Percentiles rank a stretch among this genome's conserved stretches.
These are phyloP conservation scores for Pleurostoma richardsiae DNA, from an alignment of 2,329 filamentous ascomycete species.

Conservation along the genomic window DNA sequence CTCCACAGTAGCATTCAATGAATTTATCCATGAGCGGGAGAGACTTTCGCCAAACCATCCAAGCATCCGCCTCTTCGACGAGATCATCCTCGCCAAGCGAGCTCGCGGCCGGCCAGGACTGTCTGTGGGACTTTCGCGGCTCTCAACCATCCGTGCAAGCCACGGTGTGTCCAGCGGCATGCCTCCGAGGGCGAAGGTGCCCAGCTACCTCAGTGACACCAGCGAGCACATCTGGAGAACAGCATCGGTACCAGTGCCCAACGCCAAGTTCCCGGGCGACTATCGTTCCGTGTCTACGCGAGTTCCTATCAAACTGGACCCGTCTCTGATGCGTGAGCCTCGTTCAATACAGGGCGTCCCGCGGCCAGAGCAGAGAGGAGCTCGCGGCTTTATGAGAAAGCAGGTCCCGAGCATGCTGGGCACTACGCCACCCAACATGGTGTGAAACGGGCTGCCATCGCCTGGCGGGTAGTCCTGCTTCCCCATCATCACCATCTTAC, in stretches of 20 bases:
- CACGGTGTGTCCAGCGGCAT: slow-evolving; percentile 41
- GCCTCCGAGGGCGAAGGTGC: slow-evolving; percentile 30
- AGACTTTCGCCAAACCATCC: slow-evolving; percentile 57
- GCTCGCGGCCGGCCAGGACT: slow-evolving; percentile 60
- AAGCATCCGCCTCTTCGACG: slow-evolving; percentile 72
- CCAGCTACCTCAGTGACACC: slow-evolving; percentile 65
- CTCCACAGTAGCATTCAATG: slow-evolving; percentile 59
- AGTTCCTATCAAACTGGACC: slow-evolving; percentile 79
- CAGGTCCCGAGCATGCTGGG: slow-evolving; percentile 32
- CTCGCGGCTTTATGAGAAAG: slow-evolving; percentile 47
- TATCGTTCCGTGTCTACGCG: slow-evolving; percentile 57
- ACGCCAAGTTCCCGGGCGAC: slow-evolving; percentile 56
- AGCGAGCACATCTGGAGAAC: slow-evolving; percentile 78
- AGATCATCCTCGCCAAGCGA: slow-evolving; percentile 77
- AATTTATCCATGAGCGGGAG: slow-evolving; percentile 81
- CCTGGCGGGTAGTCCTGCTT: neutral
- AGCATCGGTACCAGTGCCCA: slow-evolving; percentile 54
- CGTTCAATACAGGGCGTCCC: slow-evolving; percentile 87
- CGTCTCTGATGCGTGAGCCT: slow-evolving; percentile 85
- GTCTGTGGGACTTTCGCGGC: slow-evolving; percentile 57
- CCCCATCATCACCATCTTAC: too few relatives aligned
- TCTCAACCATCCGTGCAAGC: slow-evolving; percentile 54
- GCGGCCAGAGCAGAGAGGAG: slow-evolving; percentile 46
- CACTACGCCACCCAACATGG: neutral
- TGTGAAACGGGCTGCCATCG: neutral